A percentile compares a stretch with the other conserved stretches of the same genome.
Evolutionary conservation across 371 early-diverging fungal species (phyloP).

Genomic region (Mucor indicus): DNA sequence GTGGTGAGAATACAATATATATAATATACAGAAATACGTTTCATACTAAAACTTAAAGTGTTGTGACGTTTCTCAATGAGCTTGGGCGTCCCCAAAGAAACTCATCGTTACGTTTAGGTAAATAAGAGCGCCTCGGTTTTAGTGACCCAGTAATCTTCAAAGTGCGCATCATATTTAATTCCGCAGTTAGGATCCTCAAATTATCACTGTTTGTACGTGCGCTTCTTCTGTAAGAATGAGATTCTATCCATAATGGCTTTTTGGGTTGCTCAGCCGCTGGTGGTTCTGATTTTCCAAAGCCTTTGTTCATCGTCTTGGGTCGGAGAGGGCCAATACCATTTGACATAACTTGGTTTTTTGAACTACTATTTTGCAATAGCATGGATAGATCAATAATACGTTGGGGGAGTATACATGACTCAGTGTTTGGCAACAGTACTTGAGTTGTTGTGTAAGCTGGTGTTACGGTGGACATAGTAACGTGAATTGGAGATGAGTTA

Average conservation of each 20-base stretch:
- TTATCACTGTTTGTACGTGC: slow-evolving; percentile 10
- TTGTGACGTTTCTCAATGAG: slow-evolving; percentile 12
- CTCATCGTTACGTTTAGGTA: slow-evolving; percentile 10
- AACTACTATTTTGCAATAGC: no score
- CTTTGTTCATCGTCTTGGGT: neutral
- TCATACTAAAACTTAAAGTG: no score
- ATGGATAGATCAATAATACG: no score
- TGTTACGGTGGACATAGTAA: slow-evolving; percentile 13
- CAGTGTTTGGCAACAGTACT: slow-evolving; percentile 6
- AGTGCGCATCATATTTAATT: slow-evolving; percentile 22
- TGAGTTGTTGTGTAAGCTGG: slow-evolving; percentile 21
- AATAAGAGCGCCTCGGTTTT: slow-evolving; percentile 15
- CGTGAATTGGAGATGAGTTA: neutral
- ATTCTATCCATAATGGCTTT: slow-evolving; percentile 17
- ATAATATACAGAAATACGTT: neutral
- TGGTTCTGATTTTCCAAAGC: neutral
- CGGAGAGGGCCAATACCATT: slow-evolving; percentile 5
- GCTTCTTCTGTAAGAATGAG: slow-evolving; percentile 19
- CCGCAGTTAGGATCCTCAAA: slow-evolving; percentile 13
- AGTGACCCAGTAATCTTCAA: slow-evolving; percentile 18
- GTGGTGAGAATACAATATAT: no score
- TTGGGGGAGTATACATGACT: slow-evolving; percentile 10
- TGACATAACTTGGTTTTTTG: slow-evolving; percentile 4
- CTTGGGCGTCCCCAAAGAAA: slow-evolving; percentile 21
- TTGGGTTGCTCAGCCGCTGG: slow-evolving; percentile 13